Base-by-base conservation (phyloP, 768 basidiomycete genomes). In the Porpolomopsis calyptriformis region DNA sequence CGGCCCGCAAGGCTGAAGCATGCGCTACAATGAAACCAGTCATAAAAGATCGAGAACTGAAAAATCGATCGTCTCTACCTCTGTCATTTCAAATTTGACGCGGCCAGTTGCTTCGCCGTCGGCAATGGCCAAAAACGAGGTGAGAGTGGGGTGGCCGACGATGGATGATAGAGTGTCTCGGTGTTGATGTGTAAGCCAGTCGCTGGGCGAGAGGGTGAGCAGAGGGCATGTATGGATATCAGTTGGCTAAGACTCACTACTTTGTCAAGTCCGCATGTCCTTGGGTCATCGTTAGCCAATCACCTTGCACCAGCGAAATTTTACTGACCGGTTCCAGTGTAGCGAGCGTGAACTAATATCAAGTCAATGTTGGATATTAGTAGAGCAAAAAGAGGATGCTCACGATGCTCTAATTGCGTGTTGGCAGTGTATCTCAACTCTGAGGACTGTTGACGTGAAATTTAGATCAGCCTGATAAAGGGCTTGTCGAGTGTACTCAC, bases 151-250 rank as follows among this genome's bases (percentile, higher is more conserved):
- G 61, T 99, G 96, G 2, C 94, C 91, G 37, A 92, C 80, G 51
- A 98, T 92, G 7, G 93, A 85, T 19, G 93, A 70, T 50, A 89
- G 68, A n/a, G 91, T 93, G 62, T 98, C 94, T 34, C 94, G 81
- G 66, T 97, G 93, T 59, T 97, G 94, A 64, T 97, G 90, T 5
- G 91, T 96, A 38, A 94, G 65, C 94, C 94, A 98, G 60, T 98
- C 94, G 65, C 94, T 98, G 58, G 2, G 48, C 14, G 25, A 31
- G 16, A n/a, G 11, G n/a, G 22, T 40, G 12, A 22, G 33, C 42
- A 24, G 19, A 25, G 18, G 18, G 26, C 19, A 19, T 11, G 39
- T 14, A 40, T 12, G 34, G 14, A 31, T 35, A 18, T 9, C 19
- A 19, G 20, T 14, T 45, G 41, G 23, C 42, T 40, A 9, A 34